A percentile compares a stretch with the other conserved stretches of the same genome.
These are phyloP conservation scores for Alternaria sp. DNA, from an alignment of 2,329 filamentous ascomycete species.

Conservation along the genomic window DNA sequence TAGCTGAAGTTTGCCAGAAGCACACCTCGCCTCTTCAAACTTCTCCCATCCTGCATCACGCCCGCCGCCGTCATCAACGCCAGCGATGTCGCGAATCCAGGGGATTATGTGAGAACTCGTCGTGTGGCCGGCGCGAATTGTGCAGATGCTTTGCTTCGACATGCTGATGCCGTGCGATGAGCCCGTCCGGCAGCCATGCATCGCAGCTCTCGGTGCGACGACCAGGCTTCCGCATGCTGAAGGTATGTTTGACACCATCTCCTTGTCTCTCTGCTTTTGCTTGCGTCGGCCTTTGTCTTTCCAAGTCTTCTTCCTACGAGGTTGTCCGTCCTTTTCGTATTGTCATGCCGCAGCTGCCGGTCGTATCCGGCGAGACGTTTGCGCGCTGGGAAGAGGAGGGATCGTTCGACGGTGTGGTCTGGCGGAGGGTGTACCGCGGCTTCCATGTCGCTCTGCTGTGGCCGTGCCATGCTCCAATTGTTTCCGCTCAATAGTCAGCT, in stretches of 20 bases:
- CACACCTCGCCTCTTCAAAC: not conserved
- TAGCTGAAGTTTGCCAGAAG: not conserved
- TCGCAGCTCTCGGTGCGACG: not conserved
- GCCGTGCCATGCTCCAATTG: no score
- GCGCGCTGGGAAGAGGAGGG: not conserved
- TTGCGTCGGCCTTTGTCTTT: not conserved
- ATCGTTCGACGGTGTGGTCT: not conserved
- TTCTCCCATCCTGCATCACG: not conserved
- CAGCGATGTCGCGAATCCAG: not conserved
- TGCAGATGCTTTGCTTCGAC: no score
- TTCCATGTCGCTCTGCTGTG: not conserved
- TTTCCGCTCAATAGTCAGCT: no score
- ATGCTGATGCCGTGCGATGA: not conserved
- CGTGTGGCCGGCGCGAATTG: no score
- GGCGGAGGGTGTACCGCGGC: not conserved
- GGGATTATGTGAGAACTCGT: no score
- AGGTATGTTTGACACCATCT: not conserved
- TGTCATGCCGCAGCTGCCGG: not conserved
- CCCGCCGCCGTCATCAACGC: not conserved
- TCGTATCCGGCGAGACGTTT: accelerated
- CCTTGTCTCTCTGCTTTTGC: not conserved
- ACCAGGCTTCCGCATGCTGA: not conserved
- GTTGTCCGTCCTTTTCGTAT: not conserved
- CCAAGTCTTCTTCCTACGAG: accelerated
- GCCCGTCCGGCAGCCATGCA: not conserved